Base-by-base conservation (phyloP, 2,329 filamentous ascomycete genomes). In the Alternaria ethzedia region DNA sequence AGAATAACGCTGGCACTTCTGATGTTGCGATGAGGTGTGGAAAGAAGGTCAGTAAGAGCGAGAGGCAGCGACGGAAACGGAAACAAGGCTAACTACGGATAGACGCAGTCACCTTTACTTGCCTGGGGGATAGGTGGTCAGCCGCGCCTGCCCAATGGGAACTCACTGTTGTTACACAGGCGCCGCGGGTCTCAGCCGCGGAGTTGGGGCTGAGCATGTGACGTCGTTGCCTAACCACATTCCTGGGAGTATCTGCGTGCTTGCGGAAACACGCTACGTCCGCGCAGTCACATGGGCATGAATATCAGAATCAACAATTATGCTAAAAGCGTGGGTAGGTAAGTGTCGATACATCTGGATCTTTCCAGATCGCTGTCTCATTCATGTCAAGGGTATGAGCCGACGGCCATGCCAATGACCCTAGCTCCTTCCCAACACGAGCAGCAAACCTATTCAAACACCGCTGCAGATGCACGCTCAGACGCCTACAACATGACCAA, bases 401-500 rank as follows among this genome's bases (percentile, higher is more conserved):
- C 36, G 9, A 41, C 15, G n/a, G 15, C 36, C 36, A 41, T 23
- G 17, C 20, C 44, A 46, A 23, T 23, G 12, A 23, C 13, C 44
- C 44, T 23, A 15, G 21, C n/a, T 9, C 32, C 30, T 7, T 15
- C 13, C 28, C 15, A 23, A 15, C 9, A 25, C 36, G 10, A 30
- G 28, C 30, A 36, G 49, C 49, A 41, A 25, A 36, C 20, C 49
- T 41, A 52, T 36, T 20, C 49, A 52, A 41, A 52, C 17, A 49
- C 30, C 25, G 32, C 10, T 15, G 45, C 28, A 52, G 32, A 36
- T 32, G 46, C 54, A 45, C 23, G 23, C 44, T 49, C 32, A 25
- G 47, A 47, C 26, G 25, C 20, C 46, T 83, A 91, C 74, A 91
- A 83, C 89, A 97, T 94, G 23, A 97, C 93, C 75, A 97, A 88